These are phyloP conservation scores for Botrytis paeoniae DNA, from an alignment of 2,329 filamentous ascomycete species.

Conservation along the genomic window DNA sequence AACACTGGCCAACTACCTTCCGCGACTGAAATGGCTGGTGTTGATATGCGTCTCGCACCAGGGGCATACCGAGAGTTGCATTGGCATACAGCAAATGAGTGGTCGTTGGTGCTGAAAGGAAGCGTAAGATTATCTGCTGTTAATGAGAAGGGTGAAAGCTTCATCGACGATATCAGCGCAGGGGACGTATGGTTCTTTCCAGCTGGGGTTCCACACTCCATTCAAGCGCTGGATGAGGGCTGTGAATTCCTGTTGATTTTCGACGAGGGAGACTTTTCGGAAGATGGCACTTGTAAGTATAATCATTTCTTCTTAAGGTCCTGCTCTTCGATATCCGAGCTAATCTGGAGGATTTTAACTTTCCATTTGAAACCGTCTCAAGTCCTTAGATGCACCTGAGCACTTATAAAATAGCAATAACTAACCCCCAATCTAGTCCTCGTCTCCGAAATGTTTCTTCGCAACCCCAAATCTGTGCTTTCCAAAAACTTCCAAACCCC, in stretches of 20 bases:
- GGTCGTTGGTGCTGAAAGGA: slow-evolving; percentile 53
- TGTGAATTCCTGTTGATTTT: slow-evolving; percentile 60
- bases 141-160: slow-evolving; percentile 49
- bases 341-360: not conserved
- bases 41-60: slow-evolving; percentile 57
- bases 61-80: slow-evolving; percentile 61
- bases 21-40: slow-evolving; percentile 51
- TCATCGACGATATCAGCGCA: slow-evolving; percentile 47
- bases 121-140: slow-evolving; percentile 51
- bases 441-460: slow-evolving; percentile 36
- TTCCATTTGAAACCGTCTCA: not conserved
- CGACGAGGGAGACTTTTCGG: slow-evolving; percentile 55
- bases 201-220: slow-evolving; percentile 48
- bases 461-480: slow-evolving; percentile 45
- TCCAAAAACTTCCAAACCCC: slow-evolving; percentile 53
- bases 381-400: not conserved
- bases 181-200: slow-evolving; percentile 57
- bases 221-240: slow-evolving; percentile 54
- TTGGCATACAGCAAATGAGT: slow-evolving; percentile 56
- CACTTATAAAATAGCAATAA: not conserved
- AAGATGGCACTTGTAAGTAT: slow-evolving; percentile 50
- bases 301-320: not conserved
- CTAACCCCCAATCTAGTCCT: slow-evolving; percentile 40
- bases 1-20: slow-evolving; percentile 50
- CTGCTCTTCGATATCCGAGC: not conserved